These are phyloP conservation scores for Taxillus chinensis DNA, from an alignment of 164 flowering plant species.

Conservation along the genomic window DNA sequence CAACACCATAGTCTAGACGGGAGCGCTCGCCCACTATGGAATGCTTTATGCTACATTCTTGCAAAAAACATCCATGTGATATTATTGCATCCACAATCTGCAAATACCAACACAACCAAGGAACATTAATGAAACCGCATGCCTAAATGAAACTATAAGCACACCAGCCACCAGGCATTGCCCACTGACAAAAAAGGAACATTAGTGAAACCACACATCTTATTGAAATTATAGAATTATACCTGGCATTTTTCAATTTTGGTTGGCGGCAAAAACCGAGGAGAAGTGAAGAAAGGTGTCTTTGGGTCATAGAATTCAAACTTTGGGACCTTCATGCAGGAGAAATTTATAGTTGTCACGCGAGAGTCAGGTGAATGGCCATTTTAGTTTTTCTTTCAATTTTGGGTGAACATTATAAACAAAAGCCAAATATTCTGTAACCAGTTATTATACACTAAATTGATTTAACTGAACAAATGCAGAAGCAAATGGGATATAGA, in stretches of 20 bases:
- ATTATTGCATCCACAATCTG: constrained; percentile 75
- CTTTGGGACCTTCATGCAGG: constrained; percentile 43
- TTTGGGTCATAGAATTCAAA: constrained; percentile 71
- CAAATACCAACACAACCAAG: constrained; percentile 6
- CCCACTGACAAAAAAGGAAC: neutral
- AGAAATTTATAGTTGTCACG: neutral
- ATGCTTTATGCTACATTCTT: constrained; percentile 57
- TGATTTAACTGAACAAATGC: too few relatives aligned
- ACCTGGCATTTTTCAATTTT: constrained; percentile 69
- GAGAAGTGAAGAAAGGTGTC: constrained; percentile 79
- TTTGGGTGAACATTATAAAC: too few relatives aligned
- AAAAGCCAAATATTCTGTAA: too few relatives aligned
- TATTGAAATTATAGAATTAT: constrained; percentile 9
- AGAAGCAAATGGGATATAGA: too few relatives aligned
- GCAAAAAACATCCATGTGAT: constrained; percentile 82
- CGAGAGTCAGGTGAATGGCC: neutral
- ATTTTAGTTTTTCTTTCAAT: too few relatives aligned
- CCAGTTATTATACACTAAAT: too few relatives aligned
- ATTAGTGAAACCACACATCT: neutral
- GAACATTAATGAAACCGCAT: neutral
- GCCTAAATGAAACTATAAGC: constrained; percentile 6
- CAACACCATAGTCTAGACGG: constrained; percentile 65
- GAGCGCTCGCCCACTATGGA: constrained; percentile 79
- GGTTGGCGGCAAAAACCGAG: constrained; percentile 73
- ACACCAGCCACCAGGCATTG: too few relatives aligned